phyloP scores from a whole-genome alignment of 192 early-diverging fungal species.

The Helicostylum pulchrum region DNA sequence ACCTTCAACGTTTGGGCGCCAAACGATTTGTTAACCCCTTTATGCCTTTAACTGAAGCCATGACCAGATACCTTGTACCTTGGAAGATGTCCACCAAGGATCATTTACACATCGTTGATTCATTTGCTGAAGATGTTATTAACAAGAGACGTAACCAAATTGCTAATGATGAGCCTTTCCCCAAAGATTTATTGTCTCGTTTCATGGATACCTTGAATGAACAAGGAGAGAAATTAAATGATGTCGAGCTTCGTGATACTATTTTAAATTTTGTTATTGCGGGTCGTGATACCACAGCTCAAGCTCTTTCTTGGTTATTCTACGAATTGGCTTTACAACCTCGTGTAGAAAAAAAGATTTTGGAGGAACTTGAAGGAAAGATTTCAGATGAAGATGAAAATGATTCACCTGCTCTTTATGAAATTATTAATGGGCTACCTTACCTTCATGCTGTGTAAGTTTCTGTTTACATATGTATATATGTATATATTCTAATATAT shows the following conservation, averaged over 20 bases:
- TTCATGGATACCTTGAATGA: constrained; percentile 34
- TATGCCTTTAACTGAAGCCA: background rate
- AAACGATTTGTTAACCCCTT: constrained; percentile 34
- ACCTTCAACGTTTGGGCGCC: constrained; percentile 36
- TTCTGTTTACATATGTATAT: background rate
- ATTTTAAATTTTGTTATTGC: constrained; percentile 42
- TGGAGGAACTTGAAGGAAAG: constrained; percentile 37
- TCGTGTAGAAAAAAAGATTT: constrained; percentile 39
- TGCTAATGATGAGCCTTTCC: background rate
- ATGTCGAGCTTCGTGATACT: constrained; percentile 36
- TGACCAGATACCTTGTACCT: constrained; percentile 12
- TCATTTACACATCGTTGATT: constrained; percentile 23
- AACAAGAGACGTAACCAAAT: constrained; percentile 31
- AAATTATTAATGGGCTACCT: constrained; percentile 29
- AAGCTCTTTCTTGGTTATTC: constrained; percentile 51
- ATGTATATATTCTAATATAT: background rate
- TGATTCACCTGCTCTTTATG: constrained; percentile 30
- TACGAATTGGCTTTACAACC: constrained; percentile 42
- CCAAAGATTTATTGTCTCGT: constrained; percentile 31
- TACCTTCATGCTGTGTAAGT: constrained; percentile 41
- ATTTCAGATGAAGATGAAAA: constrained; percentile 28
- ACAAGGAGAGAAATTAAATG: constrained; percentile 21
- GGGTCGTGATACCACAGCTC: constrained; percentile 50
- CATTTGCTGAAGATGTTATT: constrained; percentile 29
- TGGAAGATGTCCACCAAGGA: constrained; percentile 22